These are phyloP conservation scores for Agaricus sinodeliciosus DNA, from an alignment of 768 basidiomycete species.

Conservation along the genomic window DNA sequence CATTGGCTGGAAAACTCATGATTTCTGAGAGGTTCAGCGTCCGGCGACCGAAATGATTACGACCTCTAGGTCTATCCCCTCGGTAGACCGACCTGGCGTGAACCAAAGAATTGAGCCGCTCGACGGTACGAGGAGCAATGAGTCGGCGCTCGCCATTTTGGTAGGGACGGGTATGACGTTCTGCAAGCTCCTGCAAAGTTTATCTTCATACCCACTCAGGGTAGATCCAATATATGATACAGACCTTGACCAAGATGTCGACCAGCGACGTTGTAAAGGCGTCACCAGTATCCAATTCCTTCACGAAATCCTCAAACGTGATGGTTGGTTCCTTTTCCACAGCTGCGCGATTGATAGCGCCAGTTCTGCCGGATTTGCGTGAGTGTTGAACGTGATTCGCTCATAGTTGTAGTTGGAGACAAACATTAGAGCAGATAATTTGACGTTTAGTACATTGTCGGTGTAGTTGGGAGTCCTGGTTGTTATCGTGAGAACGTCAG, in stretches of 20 bases:
- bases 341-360: conserved; percentile 62
- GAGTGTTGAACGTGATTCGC: background rate
- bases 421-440: conserved; percentile 76
- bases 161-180: conserved; percentile 49
- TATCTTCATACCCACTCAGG: background rate
- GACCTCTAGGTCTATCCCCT: conserved; percentile 21
- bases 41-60: conserved; percentile 31
- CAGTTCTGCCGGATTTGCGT: conserved; percentile 38
- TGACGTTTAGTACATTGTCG: conserved; percentile 67
- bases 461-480: conserved; percentile 64
- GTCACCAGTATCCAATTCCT: conserved; percentile 73
- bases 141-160: conserved; percentile 46
- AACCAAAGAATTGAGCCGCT: conserved; percentile 52
- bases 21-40: conserved; percentile 44
- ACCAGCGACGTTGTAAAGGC: conserved; percentile 72
- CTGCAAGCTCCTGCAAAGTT: conserved; percentile 60
- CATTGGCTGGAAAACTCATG: conserved; percentile 43
- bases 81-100: conserved; percentile 49
- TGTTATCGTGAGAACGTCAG: conserved; percentile 13
- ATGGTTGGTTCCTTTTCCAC: conserved; percentile 67
- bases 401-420: conserved; percentile 19
- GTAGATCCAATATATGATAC: conserved; percentile 14
- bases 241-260: conserved; percentile 74
- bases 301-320: conserved; percentile 68
- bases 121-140: conserved; percentile 63